Conservation (phyloP, 352 stramenopile genomes). For the Globisporangium apiculatum region DNA sequence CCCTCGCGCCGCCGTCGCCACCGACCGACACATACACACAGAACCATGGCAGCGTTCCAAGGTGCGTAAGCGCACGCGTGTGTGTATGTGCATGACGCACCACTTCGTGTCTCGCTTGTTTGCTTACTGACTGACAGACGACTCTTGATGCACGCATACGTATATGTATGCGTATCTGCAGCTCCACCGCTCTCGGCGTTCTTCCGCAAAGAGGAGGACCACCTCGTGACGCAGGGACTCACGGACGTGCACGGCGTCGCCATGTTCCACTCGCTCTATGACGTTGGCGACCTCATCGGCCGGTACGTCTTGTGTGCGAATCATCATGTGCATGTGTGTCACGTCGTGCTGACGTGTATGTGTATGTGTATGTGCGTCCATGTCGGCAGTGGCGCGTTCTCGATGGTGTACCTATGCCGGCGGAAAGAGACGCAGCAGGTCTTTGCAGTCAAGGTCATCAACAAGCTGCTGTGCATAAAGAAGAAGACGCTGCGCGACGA, state of each 20-base stretch:
- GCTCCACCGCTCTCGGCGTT: constrained; percentile 81
- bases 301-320: constrained; percentile 15
- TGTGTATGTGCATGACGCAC: background rate
- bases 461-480: constrained; percentile 82
- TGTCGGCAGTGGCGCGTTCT: constrained; percentile 52
- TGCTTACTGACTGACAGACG: too few relatives aligned
- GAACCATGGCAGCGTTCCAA: constrained; percentile 66
- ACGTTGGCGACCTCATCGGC: constrained; percentile 81
- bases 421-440: constrained; percentile 75
- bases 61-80: constrained; percentile 19
- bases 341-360: background rate
- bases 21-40: background rate
- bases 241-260: constrained; percentile 69
- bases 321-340: background rate
- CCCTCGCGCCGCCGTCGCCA: background rate
- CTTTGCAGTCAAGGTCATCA: constrained; percentile 86
- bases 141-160: background rate
- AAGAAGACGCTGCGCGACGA: constrained; percentile 85
- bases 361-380: background rate
- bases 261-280: constrained; percentile 88
- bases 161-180: constrained; percentile 13
- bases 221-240: constrained; percentile 77
- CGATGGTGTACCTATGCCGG: constrained; percentile 79
- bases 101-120: too few relatives aligned
- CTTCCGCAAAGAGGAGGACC: constrained; percentile 84